phyloP scores from a whole-genome alignment of 2,329 filamentous ascomycete genomes.

The Clonostachys chloroleuca region DNA sequence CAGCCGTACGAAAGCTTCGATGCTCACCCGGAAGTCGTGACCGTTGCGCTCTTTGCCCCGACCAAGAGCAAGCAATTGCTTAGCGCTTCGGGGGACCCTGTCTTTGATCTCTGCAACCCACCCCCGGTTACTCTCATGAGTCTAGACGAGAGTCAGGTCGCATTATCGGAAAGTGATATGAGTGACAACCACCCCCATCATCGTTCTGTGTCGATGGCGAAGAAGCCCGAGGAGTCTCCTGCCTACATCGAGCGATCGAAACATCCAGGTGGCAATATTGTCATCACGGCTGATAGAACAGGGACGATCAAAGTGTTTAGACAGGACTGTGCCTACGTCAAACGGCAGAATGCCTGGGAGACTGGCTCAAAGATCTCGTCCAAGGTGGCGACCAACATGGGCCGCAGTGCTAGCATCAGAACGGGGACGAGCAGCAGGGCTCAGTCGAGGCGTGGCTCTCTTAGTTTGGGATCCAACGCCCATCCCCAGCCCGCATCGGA shows the following conservation, averaged over 20 bases:
- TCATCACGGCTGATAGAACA: conserved; percentile 84
- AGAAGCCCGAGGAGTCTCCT: conserved; percentile 63
- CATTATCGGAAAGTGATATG: conserved; percentile 19
- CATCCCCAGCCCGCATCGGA: conserved; percentile 48
- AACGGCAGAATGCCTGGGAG: conserved; percentile 78
- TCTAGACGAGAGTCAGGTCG: conserved; percentile 56
- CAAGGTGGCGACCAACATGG: conserved; percentile 57
- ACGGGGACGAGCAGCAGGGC: conserved; percentile 47
- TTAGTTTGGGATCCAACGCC: conserved; percentile 24
- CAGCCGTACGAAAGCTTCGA: conserved; percentile 85
- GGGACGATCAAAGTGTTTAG: conserved; percentile 92
- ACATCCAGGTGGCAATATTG: conserved; percentile 81
- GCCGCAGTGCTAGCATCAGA: conserved; percentile 50
- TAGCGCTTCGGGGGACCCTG: conserved; percentile 77
- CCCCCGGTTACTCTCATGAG: conserved; percentile 81
- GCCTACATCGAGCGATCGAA: conserved; percentile 71
- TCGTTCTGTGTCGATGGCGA: conserved; percentile 18
- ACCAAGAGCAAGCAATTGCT: conserved; percentile 72
- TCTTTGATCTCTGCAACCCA: conserved; percentile 96
- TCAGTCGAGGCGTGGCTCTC: conserved; percentile 50
- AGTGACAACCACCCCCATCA: neutral
- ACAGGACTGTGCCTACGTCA: conserved; percentile 84
- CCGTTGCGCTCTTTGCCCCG: conserved; percentile 83
- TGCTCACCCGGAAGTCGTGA: conserved; percentile 84
- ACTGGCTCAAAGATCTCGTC: conserved; percentile 72